phyloP scores from a whole-genome alignment of 192 early-diverging fungal genomes.

The Coemansia sp. region DNA sequence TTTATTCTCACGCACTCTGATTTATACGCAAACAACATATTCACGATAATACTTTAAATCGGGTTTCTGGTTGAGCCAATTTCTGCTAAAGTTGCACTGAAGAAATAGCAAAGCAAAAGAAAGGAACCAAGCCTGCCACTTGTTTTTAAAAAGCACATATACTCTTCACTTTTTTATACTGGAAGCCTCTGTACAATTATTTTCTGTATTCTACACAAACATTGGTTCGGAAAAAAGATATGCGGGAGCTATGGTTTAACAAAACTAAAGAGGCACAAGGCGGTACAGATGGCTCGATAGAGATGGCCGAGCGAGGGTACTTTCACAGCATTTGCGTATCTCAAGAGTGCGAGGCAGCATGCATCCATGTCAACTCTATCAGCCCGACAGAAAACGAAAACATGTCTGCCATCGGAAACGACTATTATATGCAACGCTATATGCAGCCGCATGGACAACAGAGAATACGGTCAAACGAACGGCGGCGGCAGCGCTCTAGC shows the following conservation, averaged over 20 bases:
- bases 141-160: not conserved
- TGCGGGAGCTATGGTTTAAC: slow-evolving; percentile 3
- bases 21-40: not conserved
- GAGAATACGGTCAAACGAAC: slow-evolving; percentile 2
- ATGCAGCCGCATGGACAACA: slow-evolving; percentile 1
- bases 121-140: not conserved
- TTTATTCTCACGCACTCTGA: not conserved
- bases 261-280: not conserved
- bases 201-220: not conserved
- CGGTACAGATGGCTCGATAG: not conserved
- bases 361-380: not conserved
- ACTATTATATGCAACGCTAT: slow-evolving; percentile 11
- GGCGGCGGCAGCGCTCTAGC: slow-evolving; percentile 1
- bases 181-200: not conserved
- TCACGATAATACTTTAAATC: not conserved
- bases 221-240: not conserved
- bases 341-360: not conserved
- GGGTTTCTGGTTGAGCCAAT: too few relatives aligned
- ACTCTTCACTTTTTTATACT: not conserved
- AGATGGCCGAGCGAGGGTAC: not conserved
- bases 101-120: not conserved
- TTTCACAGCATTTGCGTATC: slow-evolving; percentile 3
- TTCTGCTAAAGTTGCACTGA: not conserved
- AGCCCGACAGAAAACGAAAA: slow-evolving; percentile 7
- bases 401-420: not conserved